A percentile compares a stretch with the other conserved stretches of the same genome.
Evolutionary conservation across 331 rosid species (phyloP).

Genomic region (Arachis monticola): DNA sequence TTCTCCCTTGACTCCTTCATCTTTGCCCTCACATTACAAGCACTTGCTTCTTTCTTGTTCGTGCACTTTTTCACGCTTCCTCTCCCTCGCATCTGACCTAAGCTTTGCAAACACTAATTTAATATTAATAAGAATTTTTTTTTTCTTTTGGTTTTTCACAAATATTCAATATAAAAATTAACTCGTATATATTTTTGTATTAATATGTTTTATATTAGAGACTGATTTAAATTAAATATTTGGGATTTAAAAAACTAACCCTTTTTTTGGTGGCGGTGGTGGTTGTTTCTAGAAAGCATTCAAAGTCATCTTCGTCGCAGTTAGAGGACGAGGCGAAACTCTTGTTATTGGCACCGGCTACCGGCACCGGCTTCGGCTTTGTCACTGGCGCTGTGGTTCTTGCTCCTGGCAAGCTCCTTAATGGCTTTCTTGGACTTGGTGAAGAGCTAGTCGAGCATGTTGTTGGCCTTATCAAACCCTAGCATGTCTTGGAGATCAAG

Average conservation of each 20-base stretch:
- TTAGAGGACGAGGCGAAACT: slow-evolving; percentile 52
- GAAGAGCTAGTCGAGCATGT: slow-evolving; percentile 94
- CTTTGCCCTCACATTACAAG: slow-evolving; percentile 35
- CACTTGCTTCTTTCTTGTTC: slow-evolving; percentile 34
- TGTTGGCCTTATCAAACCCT: slow-evolving; percentile 96
- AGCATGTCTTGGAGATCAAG: slow-evolving; percentile 92
- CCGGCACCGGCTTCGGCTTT: background rate
- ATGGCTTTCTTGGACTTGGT: slow-evolving; percentile 77
- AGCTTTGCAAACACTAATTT: no score
- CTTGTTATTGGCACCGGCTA: slow-evolving; percentile 25
- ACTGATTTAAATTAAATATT: slow-evolving; percentile 11
- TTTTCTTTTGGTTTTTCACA: no score
- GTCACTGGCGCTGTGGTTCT: background rate
- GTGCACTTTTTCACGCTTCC: slow-evolving; percentile 41
- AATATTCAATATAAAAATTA: no score
- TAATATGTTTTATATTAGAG: no score
- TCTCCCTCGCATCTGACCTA: background rate
- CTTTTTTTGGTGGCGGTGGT: slow-evolving; percentile 39
- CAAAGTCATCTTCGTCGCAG: slow-evolving; percentile 47
- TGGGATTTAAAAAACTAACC: background rate
- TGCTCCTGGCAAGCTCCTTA: slow-evolving; percentile 54
- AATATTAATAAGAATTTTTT: no score
- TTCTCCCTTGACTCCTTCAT: slow-evolving; percentile 72
- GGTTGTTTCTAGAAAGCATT: slow-evolving; percentile 40
- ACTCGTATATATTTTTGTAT: no score